Conservation (phyloP, 805 yeast genomes). For the Scheffersomyces amazonensis region DNA sequence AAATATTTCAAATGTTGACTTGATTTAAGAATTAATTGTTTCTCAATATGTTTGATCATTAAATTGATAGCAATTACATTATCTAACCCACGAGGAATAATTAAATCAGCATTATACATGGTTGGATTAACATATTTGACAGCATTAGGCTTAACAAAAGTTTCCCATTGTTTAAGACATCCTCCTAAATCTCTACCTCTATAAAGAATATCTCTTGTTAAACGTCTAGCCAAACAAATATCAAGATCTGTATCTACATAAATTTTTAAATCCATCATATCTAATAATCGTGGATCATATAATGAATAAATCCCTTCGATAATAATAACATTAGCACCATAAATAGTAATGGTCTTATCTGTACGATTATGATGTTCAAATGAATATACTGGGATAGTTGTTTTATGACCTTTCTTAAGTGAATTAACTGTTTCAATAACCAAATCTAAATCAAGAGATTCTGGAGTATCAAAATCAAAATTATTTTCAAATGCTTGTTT, state of each 20-base stretch:
- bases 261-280: constrained; percentile 79
- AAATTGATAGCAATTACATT: constrained; percentile 76
- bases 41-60: constrained; percentile 74
- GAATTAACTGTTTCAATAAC: constrained; percentile 60
- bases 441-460: constrained; percentile 77
- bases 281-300: constrained; percentile 64
- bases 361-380: constrained; percentile 70
- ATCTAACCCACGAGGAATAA: constrained; percentile 89
- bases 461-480: constrained; percentile 85
- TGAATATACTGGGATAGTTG: constrained; percentile 48
- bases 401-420: constrained; percentile 63
- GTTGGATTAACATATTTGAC: constrained; percentile 73
- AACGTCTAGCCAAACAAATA: constrained; percentile 83
- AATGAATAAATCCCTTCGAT: constrained; percentile 89
- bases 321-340: constrained; percentile 92
- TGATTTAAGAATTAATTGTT: constrained; percentile 66
- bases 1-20: constrained; percentile 63
- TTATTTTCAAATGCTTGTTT: constrained; percentile 63
- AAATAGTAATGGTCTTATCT: constrained; percentile 66
- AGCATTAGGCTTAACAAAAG: constrained; percentile 90
- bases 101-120: constrained; percentile 74
- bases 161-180: constrained; percentile 84
- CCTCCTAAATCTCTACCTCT: constrained; percentile 85
- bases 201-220: constrained; percentile 80
- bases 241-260: constrained; percentile 95